These are phyloP conservation scores for Hymenotorrendiella dingleyae DNA, from an alignment of 2,329 filamentous ascomycete species.

Conservation along the genomic window DNA sequence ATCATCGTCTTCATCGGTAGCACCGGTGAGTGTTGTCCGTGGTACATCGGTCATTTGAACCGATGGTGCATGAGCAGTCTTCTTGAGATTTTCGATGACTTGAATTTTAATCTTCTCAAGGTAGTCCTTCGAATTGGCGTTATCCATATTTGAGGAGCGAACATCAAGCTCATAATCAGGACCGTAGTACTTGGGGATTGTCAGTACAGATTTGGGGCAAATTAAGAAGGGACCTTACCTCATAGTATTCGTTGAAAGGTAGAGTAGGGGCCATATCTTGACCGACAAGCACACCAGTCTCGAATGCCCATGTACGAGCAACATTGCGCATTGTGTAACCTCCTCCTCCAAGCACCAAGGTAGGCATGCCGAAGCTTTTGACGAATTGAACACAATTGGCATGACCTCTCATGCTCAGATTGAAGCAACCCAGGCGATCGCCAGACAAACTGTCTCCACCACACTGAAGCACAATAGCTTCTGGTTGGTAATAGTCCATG, in stretches of 20 bases:
- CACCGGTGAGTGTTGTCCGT: conserved; percentile 53
- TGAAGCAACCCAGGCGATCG: conserved; percentile 93
- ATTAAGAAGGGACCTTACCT: conserved; percentile 38
- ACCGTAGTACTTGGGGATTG: conserved; percentile 68
- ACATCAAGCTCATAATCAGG: conserved; percentile 89
- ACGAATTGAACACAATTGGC: conserved; percentile 91
- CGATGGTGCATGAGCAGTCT: conserved; percentile 79
- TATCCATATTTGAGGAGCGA: conserved; percentile 81
- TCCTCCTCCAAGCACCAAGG: conserved; percentile 89
- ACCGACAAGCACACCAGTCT: conserved; percentile 84
- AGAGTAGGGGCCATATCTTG: conserved; percentile 76
- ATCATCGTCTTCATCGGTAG: conserved; percentile 62
- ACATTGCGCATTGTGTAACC: conserved; percentile 98
- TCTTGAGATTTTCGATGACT: conserved; percentile 79
- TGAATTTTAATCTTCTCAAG: conserved; percentile 75
- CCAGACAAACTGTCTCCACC: conserved; percentile 92
- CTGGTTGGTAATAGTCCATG: conserved; percentile 81
- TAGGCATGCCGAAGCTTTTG: conserved; percentile 76
- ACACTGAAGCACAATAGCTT: conserved; percentile 92
- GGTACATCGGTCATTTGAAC: conserved; percentile 83
- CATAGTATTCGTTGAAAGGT: conserved; percentile 95
- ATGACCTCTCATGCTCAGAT: conserved; percentile 93
- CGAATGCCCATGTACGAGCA: conserved; percentile 92
- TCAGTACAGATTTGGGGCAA: not conserved
- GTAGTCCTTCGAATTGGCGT: conserved; percentile 79